Evolutionary conservation across 164 flowering plant genomes (phyloP).

Genomic region (Vitis labrusca): DNA sequence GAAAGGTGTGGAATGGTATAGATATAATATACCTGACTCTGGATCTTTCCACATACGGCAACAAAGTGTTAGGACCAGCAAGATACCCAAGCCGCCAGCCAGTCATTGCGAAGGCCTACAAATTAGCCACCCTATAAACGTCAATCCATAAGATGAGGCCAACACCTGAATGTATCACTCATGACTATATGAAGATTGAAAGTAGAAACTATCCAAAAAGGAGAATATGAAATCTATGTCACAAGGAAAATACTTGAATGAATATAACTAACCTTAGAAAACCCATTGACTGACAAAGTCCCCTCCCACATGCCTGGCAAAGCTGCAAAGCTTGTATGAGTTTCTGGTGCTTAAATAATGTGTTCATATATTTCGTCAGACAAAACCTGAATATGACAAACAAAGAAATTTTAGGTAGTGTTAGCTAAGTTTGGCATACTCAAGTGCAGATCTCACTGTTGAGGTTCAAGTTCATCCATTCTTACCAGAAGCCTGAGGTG

Average conservation of each 20-base stretch:
- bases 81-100: slow-evolving; percentile 98
- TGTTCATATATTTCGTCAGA: slow-evolving; percentile 97
- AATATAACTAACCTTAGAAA: slow-evolving; percentile 69
- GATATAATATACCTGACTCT: slow-evolving; percentile 72
- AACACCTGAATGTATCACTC: background rate
- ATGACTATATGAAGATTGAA: background rate
- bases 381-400: slow-evolving; percentile 54
- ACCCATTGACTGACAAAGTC: slow-evolving; percentile 90
- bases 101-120: slow-evolving; percentile 96
- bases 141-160: slow-evolving; percentile 1
- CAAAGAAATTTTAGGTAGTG: background rate
- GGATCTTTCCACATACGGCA: slow-evolving; percentile 81
- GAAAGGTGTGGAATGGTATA: background rate
- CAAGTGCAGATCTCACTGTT: background rate
- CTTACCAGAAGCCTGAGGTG: slow-evolving; percentile 91
- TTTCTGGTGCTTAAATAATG: slow-evolving; percentile 88
- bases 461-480: background rate
- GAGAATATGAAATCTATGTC: background rate
- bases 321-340: slow-evolving; percentile 93
- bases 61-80: slow-evolving; percentile 95
- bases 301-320: slow-evolving; percentile 97
- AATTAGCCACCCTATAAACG: background rate
- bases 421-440: background rate
- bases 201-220: no score
- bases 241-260: background rate